A percentile compares a stretch with the other conserved stretches of the same genome.
Conservation (phyloP, 768 basidiomycete species). For the Cystobasidium ongulense region DNA sequence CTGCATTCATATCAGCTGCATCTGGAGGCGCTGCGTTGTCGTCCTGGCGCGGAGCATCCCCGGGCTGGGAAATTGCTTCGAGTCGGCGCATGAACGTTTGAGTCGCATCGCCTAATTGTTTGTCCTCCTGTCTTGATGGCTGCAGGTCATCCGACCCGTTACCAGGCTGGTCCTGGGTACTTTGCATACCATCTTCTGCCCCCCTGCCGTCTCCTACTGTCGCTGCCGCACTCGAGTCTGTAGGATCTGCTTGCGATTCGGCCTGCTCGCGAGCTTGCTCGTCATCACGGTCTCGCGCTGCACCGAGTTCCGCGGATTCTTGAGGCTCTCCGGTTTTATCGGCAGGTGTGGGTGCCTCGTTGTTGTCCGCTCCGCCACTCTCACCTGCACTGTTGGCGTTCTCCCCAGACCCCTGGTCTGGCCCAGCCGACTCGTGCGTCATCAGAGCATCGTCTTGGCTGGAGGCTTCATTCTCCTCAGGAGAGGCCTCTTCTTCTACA, state of each 20-base stretch:
- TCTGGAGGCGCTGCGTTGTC: neutral
- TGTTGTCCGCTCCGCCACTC: neutral
- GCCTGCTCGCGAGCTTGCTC: neutral
- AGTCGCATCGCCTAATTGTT: slow-evolving; percentile 4
- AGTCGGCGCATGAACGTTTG: slow-evolving; percentile 11
- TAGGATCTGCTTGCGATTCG: neutral
- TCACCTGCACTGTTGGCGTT: neutral
- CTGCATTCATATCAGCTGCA: neutral
- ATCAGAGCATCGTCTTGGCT: slow-evolving; percentile 35
- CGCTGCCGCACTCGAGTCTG: neutral
- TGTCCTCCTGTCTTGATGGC: neutral
- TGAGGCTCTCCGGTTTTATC: neutral
- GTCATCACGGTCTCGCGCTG: neutral
- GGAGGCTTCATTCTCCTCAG: slow-evolving; percentile 50
- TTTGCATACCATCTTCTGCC: neutral
- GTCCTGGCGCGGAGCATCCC: neutral
- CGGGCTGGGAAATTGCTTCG: slow-evolving; percentile 3
- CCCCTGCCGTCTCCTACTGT: neutral
- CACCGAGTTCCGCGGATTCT: neutral
- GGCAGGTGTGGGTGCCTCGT: neutral
- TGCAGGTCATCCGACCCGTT: neutral
- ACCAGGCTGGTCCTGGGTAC: neutral
- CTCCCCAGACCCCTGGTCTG: neutral
- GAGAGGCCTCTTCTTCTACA: slow-evolving; percentile 56
- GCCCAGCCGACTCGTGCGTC: slow-evolving; percentile 31